Percentiles rank a stretch among this genome's conserved stretches.
These are phyloP conservation scores for Albugo laibachii DNA, from an alignment of 352 stramenopile species.

Conservation along the genomic window DNA sequence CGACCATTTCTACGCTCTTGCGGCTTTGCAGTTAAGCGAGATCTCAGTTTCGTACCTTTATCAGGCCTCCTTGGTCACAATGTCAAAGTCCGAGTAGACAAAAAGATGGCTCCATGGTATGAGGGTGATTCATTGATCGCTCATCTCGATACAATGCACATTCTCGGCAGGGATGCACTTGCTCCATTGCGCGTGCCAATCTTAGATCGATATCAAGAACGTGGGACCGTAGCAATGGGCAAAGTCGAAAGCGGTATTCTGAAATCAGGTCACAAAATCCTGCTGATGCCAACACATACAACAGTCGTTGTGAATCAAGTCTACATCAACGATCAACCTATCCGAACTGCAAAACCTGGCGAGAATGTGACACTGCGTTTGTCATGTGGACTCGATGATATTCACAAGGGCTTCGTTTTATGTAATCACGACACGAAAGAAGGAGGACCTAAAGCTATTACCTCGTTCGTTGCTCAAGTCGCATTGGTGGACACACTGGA, in stretches of 20 bases:
- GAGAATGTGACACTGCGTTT: conserved; percentile 97
- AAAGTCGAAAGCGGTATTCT: conserved; percentile 96
- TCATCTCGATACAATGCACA: conserved; percentile 85
- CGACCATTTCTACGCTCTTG: conserved; percentile 86
- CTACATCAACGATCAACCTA: conserved; percentile 87
- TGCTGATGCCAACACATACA: conserved; percentile 86
- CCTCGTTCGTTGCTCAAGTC: conserved; percentile 83
- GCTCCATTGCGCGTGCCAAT: conserved; percentile 88
- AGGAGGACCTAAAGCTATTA: conserved; percentile 31
- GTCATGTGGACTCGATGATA: conserved; percentile 61
- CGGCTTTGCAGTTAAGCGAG: conserved; percentile 95
- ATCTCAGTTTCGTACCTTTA: conserved; percentile 96
- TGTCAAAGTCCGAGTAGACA: conserved; percentile 81
- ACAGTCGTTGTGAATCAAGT: conserved; percentile 47
- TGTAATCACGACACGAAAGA: conserved; percentile 13
- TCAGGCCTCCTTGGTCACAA: conserved; percentile 92
- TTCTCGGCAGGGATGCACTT: conserved; percentile 77
- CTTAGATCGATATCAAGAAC: conserved; percentile 94
- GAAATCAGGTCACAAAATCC: conserved; percentile 83
- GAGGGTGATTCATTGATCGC: conserved; percentile 86
- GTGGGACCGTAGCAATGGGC: conserved; percentile 91
- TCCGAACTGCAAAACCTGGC: conserved; percentile 88
- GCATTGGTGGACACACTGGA: conserved; percentile 93
- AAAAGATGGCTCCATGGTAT: conserved; percentile 83
- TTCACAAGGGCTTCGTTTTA: conserved; percentile 88